Base-by-base conservation (phyloP, 2,329 filamentous ascomycete genomes). In the Tolypocladium pustulatum region DNA sequence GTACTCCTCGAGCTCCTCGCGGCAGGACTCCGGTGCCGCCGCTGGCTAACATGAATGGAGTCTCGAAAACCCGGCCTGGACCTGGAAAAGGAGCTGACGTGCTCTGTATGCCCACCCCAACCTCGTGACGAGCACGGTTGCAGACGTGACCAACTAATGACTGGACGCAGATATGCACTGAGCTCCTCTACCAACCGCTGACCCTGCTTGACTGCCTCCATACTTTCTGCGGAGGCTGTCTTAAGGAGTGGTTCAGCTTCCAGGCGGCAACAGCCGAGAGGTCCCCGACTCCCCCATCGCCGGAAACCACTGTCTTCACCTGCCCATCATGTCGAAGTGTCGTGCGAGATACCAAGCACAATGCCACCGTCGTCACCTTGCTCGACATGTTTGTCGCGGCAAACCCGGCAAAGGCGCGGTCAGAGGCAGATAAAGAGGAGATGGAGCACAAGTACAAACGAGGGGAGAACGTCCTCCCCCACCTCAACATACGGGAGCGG, bases 161-260 rank as follows among this genome's bases (percentile, higher is more conserved):
- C 52, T 22, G 8, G 38, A 37, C 57, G 54, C 59, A 97, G 92
- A 99, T 99, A 68, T 99, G 94, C 79, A 96, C 93, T 66, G 94
- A 97, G 73, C 83, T 96, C 64, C 85, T 96, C 62, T 95, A 91
- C 75, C 90, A 95, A 72, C 91, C 92, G 38, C 81, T 96, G 63
- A 96, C 91, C 34, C 85, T 96, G 55, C 89, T 96, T 72, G 90
- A 96, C 77, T 96, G 91, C 71, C 83, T 96, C 52, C 91, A 96
- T 75, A 97, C 93, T 53, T 99, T 95, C 74, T 99, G 94, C 77
- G 94, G 92, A 63, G 89, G 90, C 43, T 99, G 94, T 70, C 74
- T 97, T 60, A 96, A 96, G 73, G 91, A 96, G 77, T 99, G 94
- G 94, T 99, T 97, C 71, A 78, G 80, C 62, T 94, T 86, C 73